Evolutionary conservation across 1,139 yeast species (phyloP), one percentile per base, ranked within the genome.

Genomic region (Magnusiomyces suaveolens): DNA sequence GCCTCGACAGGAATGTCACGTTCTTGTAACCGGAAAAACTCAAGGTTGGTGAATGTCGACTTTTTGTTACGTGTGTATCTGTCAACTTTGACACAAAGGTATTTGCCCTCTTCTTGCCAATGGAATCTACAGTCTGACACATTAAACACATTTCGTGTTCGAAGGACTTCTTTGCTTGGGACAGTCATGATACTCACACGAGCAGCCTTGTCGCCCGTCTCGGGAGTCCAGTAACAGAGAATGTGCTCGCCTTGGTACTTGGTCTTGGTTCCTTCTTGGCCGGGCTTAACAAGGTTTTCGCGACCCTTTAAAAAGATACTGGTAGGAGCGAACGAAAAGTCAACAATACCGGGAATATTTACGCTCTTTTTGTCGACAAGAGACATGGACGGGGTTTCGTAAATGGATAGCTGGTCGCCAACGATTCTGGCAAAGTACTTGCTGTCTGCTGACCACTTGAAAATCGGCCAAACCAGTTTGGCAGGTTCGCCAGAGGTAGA

Each of bases 181-280:
- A 92, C 80, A 66, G 88, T 90, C 84, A 92, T 85, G 60, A 94
- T 74, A 29, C 95, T 82, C 57, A 92, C 97, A 71, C 96, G 85
- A 36, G 98, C 97, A 52, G 97, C 87, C 75, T 89, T 96, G 72
- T 92, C 90, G 61, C 80, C 72, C 58, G 84, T 76, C 73, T 94
- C 99, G 54, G 98, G 98, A 51, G 96, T 89, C 98, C 98, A 94
- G 75, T 85, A 92, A 46, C 95, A 84, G 64, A 94, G 77, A 43
- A 89, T 75, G 63, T 84, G 84, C 60, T 79, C 84, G n/a, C 76
- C 75, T 44, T 66, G 69, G 44, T 62, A 64, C 51, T 75, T 79
- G 51, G 12, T 24, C 65, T 69, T 60, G 8, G 43, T 10, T 74
- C 79, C 52, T 62, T 65, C 55, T 72, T 71, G 54, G 79, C 29